Evolutionary conservation across 305 asterid species (phyloP), one percentile per base, ranked within the genome.

Genomic region (Fraxinus platypoda): DNA sequence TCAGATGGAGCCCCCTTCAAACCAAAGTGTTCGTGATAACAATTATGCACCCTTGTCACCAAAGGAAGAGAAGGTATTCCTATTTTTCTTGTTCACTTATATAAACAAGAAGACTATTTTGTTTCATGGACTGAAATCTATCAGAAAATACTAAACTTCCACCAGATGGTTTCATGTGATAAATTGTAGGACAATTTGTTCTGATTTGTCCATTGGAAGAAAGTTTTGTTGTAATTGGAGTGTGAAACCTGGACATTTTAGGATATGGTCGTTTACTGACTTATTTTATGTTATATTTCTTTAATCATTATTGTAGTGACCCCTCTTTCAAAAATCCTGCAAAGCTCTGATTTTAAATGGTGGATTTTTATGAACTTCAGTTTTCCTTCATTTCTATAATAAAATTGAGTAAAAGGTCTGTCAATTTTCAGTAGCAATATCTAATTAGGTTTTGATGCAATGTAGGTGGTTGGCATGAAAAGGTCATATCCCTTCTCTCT

Each of bases 1-100:
- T 79, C 97, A 87, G 88, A 90, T 88, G 90, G 99, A 95, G 99
- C 99, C 94, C 99, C 99, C 97, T 95, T 95, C 98, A 92, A 94
- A 91, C 97, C 99, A 94, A 95, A 95, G 76, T 84, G 84, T 84
- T 83, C 86, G 80, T 66, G 82, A 84, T 52, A 85, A 84, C 86
- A 90, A 78, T 81, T 89, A 88, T 70, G 68, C 86, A 23, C 87
- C 89, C 31, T 81, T 84, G 76, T 88, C 86, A 86, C 87, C 89
- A 15, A 96, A 91, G 84, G 97, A 90, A 64, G 94, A 89, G 78
- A 94, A 92, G 98, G 98, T 91, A 88, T 26, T 31, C 62, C 26
- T 34, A 15, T 70, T 13, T 70, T 70, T 70, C 8, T 7, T 15
- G 1, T 31, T 26, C 37, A 11, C 37, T 68, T 13, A 5, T 31